These are phyloP conservation scores for Plenodomus lindquistii DNA, from an alignment of 2,329 filamentous ascomycete species.

Conservation along the genomic window DNA sequence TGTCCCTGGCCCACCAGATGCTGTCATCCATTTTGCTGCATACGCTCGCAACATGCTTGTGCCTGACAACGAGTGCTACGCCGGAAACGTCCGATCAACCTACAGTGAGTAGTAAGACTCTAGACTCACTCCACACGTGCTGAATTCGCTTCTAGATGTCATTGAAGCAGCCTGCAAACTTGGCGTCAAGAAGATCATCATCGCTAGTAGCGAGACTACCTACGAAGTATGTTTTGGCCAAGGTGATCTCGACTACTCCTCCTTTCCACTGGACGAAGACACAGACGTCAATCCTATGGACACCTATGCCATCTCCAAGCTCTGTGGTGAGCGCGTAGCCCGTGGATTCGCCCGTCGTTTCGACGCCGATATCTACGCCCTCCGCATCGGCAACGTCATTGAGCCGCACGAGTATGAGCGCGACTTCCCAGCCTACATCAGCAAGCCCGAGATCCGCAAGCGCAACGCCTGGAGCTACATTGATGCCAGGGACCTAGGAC, in stretches of 20 bases:
- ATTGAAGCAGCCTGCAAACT: conserved; percentile 66
- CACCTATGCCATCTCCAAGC: conserved; percentile 63
- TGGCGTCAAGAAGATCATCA: conserved; percentile 64
- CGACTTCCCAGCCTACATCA: conserved; percentile 58
- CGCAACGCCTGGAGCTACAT: conserved; percentile 67
- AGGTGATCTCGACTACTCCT: conserved; percentile 59
- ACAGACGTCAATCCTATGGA: conserved; percentile 65
- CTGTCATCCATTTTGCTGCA: conserved; percentile 65
- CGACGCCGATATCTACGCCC: conserved; percentile 60
- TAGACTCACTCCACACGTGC: neutral
- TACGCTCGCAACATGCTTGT: conserved; percentile 64
- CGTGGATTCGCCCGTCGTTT: conserved; percentile 62
- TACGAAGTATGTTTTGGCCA: conserved; percentile 67
- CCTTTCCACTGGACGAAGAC: conserved; percentile 63
- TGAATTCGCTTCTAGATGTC: conserved; percentile 44
- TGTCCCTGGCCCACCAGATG: conserved; percentile 56
- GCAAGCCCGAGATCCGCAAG: conserved; percentile 56
- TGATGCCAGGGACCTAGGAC: conserved; percentile 64
- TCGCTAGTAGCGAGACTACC: conserved; percentile 62
- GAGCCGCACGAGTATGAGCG: conserved; percentile 63
- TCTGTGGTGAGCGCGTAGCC: conserved; percentile 62
- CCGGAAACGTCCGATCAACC: conserved; percentile 58
- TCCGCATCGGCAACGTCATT: conserved; percentile 65
- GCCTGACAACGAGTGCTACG: conserved; percentile 63
- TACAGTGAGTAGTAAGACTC: conserved; percentile 47